phyloP scores from a whole-genome alignment of 2,329 filamentous ascomycete species.

The Cercospora sesami region DNA sequence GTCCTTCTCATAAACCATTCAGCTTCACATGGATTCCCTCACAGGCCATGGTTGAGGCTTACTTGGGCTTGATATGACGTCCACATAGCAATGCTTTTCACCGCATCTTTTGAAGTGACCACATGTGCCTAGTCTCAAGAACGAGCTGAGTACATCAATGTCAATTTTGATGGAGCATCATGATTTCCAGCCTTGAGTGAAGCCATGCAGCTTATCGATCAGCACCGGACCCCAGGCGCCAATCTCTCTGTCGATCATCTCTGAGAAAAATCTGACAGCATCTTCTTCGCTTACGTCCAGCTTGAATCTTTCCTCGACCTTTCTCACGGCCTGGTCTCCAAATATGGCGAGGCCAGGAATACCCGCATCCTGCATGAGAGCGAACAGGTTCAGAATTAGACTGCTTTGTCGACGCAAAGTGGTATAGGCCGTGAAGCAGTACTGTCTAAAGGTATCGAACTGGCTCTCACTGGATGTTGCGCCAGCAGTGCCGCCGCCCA shows the following conservation, averaged over 20 bases:
- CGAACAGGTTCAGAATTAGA: constrained; percentile 91
- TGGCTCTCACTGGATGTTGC: constrained; percentile 47
- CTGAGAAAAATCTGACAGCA: constrained; percentile 81
- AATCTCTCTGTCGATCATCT: constrained; percentile 85
- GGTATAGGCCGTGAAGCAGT: constrained; percentile 92
- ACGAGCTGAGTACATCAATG: background rate
- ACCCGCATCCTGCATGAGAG: constrained; percentile 95
- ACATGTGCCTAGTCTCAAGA: background rate
- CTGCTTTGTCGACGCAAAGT: constrained; percentile 87
- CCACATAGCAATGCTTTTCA: background rate
- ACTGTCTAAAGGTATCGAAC: constrained; percentile 88
- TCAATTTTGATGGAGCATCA: constrained; percentile 6
- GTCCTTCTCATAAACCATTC: background rate
- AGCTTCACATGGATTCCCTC: background rate
- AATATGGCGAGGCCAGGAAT: constrained; percentile 86
- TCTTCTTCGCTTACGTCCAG: constrained; percentile 90
- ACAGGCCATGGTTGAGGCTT: background rate
- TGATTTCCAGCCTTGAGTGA: constrained; percentile 75
- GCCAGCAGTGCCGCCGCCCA: constrained; percentile 67
- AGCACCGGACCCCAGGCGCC: constrained; percentile 89
- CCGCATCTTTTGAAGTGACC: background rate
- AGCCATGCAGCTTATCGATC: constrained; percentile 90
- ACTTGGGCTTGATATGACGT: background rate
- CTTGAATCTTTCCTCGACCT: constrained; percentile 93
- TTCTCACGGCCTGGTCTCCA: constrained; percentile 82